Base-by-base conservation (phyloP, 2,329 filamentous ascomycete genomes). In the Thermoascus crustaceus region DNA sequence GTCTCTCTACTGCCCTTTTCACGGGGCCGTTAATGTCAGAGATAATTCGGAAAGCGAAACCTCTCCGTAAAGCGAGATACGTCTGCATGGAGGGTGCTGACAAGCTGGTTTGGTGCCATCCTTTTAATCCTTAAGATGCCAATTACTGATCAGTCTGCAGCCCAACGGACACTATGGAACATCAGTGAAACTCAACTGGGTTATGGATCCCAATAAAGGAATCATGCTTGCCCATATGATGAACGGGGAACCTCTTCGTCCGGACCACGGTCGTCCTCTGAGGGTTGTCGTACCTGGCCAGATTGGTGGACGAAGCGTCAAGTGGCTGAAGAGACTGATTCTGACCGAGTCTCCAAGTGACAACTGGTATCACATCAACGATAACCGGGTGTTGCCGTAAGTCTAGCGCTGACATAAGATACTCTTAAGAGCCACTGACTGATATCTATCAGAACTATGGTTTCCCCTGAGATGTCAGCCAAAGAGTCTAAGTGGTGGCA, bases 301-400 rank as follows among this genome's bases (percentile, higher is more conserved):
- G 58, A 94, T 95, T 42, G 88, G 88, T 21, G 88, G 87, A 1
- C 74, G 88, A 43, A 94, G 85, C 56, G 87, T 95, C 20, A 95
- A 95, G 60, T 95, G 88, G 88, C 57, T 95, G 39, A 89, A 81
- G 64, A 80, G 72, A 45, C 73, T 95, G 41, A 82, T 87, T 27
- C 60, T 95, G 33, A 89, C 86, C 0, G 74, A 79, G 7, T 68
- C 72, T 16, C 86, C 87, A 0, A 94, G 86, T 53, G 81, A 89
- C 43, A 94, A 93, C 53, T 94, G 86, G 85, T 94, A 94, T 51
- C 88, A 95, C 58, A 86, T 93, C 43, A 88, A 91, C 59, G 88
- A 95, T 57, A 95, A 95, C 55, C 71, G 86, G 39, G 86, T 95
- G 1, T 64, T 95, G 24, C 88, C 88, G 45, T 72, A 49, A 52